These are phyloP conservation scores for Oryza australiensis DNA, from an alignment of 176 grass and related monocot species.

Conservation along the genomic window DNA sequence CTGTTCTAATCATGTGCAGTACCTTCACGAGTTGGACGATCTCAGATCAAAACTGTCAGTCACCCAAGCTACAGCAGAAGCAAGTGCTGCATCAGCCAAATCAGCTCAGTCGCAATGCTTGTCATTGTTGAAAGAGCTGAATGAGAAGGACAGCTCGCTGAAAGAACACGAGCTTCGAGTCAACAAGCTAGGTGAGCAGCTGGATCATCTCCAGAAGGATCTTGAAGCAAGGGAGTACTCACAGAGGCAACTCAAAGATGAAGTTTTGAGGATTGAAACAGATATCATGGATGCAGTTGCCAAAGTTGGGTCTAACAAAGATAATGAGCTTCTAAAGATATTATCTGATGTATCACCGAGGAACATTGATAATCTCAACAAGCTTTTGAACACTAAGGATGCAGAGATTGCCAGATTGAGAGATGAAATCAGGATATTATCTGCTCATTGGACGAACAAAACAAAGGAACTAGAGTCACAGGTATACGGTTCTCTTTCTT, in stretches of 20 bases:
- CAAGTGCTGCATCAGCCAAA: constrained; percentile 71
- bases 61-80: constrained; percentile 75
- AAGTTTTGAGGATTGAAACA: constrained; percentile 63
- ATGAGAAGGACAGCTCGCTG: constrained; percentile 61
- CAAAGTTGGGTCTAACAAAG: constrained; percentile 57
- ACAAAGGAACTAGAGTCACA: constrained; percentile 83
- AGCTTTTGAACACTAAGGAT: constrained; percentile 75
- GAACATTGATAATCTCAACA: constrained; percentile 80
- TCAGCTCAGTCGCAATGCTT: constrained; percentile 68
- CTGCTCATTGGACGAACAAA: constrained; percentile 80
- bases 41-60: constrained; percentile 62
- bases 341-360: constrained; percentile 75
- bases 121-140: constrained; percentile 64
- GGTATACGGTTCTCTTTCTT: constrained; percentile 36
- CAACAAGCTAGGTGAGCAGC: constrained; percentile 69
- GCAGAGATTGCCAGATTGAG: constrained; percentile 71
- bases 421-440: constrained; percentile 89
- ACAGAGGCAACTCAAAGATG: constrained; percentile 70
- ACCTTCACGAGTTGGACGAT: constrained; percentile 64
- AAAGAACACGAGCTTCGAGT: constrained; percentile 75
- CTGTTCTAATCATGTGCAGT: constrained; percentile 38
- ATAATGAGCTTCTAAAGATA: constrained; percentile 70
- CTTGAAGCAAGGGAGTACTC: constrained; percentile 71
- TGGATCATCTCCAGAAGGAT: constrained; percentile 70
- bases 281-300: constrained; percentile 72